A percentile compares a stretch with the other conserved stretches of the same genome.
Conservation (phyloP, 345 rosid genomes). For the Rhizophora apiculata region DNA sequence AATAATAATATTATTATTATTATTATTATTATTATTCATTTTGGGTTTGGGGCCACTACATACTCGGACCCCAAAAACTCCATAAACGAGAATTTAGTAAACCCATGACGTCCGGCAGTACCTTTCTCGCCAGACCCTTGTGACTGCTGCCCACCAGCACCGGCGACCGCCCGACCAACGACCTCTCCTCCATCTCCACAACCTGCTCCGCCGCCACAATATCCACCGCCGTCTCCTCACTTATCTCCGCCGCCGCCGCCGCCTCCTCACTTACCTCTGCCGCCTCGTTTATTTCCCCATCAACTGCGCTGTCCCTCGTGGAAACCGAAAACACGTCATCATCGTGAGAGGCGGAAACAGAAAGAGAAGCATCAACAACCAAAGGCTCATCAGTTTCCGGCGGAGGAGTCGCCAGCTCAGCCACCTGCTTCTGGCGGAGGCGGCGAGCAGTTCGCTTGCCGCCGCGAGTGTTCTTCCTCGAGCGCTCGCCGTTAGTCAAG, state of each 20-base stretch:
- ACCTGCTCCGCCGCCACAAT: neutral
- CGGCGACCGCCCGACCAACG: slow-evolving; percentile 12
- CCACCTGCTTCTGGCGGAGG: neutral
- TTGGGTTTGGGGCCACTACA: slow-evolving; percentile 26
- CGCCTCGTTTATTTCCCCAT: neutral
- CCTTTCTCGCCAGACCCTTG: slow-evolving; percentile 88
- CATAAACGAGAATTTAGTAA: slow-evolving; percentile 81
- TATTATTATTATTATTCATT: neutral
- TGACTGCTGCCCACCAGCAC: slow-evolving; percentile 27
- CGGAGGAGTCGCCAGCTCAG: neutral
- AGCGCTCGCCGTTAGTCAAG: slow-evolving; percentile 37
- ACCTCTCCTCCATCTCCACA: slow-evolving; percentile 6
- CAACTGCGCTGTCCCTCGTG: slow-evolving; percentile 4
- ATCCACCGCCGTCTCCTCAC: neutral
- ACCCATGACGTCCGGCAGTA: slow-evolving; percentile 93
- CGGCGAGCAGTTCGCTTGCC: slow-evolving; percentile 39
- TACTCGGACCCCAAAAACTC: slow-evolving; percentile 88
- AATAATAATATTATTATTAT: neutral
- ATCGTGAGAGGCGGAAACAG: neutral
- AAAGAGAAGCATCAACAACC: neutral
- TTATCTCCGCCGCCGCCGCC: neutral
- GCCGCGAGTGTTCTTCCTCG: slow-evolving; percentile 37
- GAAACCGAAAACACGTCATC: neutral
- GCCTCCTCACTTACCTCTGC: neutral
- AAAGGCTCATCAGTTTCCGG: neutral